These are phyloP conservation scores for Clathrospora elynae DNA, from an alignment of 2,329 filamentous ascomycete genomes.

Conservation along the genomic window DNA sequence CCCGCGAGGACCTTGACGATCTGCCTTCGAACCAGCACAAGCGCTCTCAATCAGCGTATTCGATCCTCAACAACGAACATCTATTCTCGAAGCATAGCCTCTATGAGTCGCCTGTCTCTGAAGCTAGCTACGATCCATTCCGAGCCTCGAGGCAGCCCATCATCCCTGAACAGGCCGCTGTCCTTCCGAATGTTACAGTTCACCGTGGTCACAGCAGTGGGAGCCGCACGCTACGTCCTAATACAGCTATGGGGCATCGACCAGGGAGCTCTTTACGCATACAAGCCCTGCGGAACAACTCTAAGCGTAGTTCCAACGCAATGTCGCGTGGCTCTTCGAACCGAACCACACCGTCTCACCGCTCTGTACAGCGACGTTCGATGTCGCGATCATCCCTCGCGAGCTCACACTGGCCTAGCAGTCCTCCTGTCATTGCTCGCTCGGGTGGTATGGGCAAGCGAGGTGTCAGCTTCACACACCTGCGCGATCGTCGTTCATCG, in stretches of 20 bases:
- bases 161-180: slow-evolving; percentile 53
- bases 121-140: slow-evolving; percentile 82
- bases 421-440: slow-evolving; percentile 54
- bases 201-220: slow-evolving; percentile 57
- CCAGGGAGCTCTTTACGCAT: slow-evolving; percentile 53
- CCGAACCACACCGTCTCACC: slow-evolving; percentile 37
- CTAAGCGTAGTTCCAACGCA: slow-evolving; percentile 37
- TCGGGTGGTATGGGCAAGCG: slow-evolving; percentile 62
- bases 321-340: slow-evolving; percentile 43
- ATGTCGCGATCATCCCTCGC: slow-evolving; percentile 51
- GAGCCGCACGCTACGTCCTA: slow-evolving; percentile 45
- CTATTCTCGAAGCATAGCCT: slow-evolving; percentile 56
- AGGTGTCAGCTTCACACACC: slow-evolving; percentile 67
- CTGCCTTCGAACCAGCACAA: slow-evolving; percentile 46
- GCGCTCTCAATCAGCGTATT: slow-evolving; percentile 61
- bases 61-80: slow-evolving; percentile 61
- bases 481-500: slow-evolving; percentile 52
- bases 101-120: slow-evolving; percentile 55
- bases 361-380: slow-evolving; percentile 32
- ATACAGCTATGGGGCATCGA: slow-evolving; percentile 46
- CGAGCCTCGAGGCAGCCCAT: slow-evolving; percentile 67
- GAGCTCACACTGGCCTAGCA: slow-evolving; percentile 56
- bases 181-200: slow-evolving; percentile 71
- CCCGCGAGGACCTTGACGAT: slow-evolving; percentile 38
- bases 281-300: slow-evolving; percentile 45